Conservation (phyloP, 441 rosid species). For the Aquilaria agallochum region DNA sequence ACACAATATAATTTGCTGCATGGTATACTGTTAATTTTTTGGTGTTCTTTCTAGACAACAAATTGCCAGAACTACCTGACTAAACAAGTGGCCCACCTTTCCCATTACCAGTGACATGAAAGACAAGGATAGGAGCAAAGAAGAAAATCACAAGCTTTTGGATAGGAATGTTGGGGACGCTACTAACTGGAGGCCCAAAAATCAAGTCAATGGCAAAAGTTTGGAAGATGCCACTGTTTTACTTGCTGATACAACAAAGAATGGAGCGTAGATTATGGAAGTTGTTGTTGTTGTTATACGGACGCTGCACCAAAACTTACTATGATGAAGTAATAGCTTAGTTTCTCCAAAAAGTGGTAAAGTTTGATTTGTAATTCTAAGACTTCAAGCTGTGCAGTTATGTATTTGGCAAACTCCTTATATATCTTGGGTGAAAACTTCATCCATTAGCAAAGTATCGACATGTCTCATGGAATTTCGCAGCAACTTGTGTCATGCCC, state of each 20-base stretch:
- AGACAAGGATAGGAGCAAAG: slow-evolving; percentile 73
- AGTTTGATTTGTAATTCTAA: slow-evolving; percentile 19
- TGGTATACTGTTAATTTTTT: slow-evolving; percentile 95
- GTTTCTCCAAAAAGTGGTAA: too few relatives aligned
- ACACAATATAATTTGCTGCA: slow-evolving; percentile 46
- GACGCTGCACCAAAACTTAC: too few relatives aligned
- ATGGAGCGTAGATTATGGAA: slow-evolving; percentile 60
- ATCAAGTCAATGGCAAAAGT: too few relatives aligned
- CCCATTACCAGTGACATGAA: slow-evolving; percentile 57
- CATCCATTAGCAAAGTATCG: slow-evolving; percentile 19
- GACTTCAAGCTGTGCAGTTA: slow-evolving; percentile 19
- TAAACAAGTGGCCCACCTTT: slow-evolving; percentile 42
- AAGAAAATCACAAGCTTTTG: slow-evolving; percentile 93
- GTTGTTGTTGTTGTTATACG: too few relatives aligned
- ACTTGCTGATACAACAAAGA: slow-evolving; percentile 62
- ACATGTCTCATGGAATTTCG: slow-evolving; percentile 24
- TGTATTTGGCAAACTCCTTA: slow-evolving; percentile 23
- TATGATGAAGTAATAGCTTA: too few relatives aligned
- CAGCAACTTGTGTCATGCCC: slow-evolving; percentile 9
- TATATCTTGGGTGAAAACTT: slow-evolving; percentile 14
- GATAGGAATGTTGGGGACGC: slow-evolving; percentile 85
- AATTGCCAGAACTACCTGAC: slow-evolving; percentile 91
- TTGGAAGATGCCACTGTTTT: slow-evolving; percentile 20
- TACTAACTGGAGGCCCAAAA: slow-evolving; percentile 48
- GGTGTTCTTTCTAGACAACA: slow-evolving; percentile 93